Evolutionary conservation across 345 rosid species (phyloP).

Genomic region (Bruguiera parviflora): DNA sequence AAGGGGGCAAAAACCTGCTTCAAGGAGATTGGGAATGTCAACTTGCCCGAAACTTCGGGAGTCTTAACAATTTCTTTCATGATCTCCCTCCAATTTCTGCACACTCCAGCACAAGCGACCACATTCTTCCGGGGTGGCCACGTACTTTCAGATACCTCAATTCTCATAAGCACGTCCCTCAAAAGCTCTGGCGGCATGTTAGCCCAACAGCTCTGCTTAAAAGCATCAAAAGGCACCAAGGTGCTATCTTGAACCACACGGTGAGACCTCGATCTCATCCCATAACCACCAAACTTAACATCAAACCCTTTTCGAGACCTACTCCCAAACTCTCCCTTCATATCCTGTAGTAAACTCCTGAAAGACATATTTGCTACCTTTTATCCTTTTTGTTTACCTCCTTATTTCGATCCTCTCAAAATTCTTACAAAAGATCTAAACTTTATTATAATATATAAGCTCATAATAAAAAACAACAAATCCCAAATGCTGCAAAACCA

Average conservation of each 20-base stretch:
- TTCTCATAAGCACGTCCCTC: conserved; percentile 73
- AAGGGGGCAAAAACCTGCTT: conserved; percentile 57
- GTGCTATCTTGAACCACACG: conserved; percentile 74
- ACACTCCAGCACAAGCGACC: conserved; percentile 89
- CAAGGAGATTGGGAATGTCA: conserved; percentile 86
- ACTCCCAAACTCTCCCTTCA: conserved; percentile 10
- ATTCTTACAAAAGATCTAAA: neutral
- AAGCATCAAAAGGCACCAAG: conserved; percentile 48
- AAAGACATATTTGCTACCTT: conserved; percentile 4
- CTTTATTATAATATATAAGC: too few relatives aligned
- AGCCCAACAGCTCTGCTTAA: conserved; percentile 96
- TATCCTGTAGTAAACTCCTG: conserved; percentile 12
- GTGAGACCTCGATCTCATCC: conserved; percentile 54
- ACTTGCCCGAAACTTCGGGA: conserved; percentile 61
- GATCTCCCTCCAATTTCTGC: conserved; percentile 85
- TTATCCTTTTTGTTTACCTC: neutral
- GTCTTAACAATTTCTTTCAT: conserved; percentile 79
- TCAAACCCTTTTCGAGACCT: conserved; percentile 11
- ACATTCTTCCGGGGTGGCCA: conserved; percentile 83
- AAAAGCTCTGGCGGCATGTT: conserved; percentile 86
- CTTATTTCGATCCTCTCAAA: neutral
- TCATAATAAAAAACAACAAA: too few relatives aligned
- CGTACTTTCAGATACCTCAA: conserved; percentile 62
- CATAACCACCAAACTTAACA: conserved; percentile 13
- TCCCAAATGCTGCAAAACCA: too few relatives aligned